Evolutionary conservation across 2,329 filamentous ascomycete species (phyloP).

Genomic region (Talaromyces sp.): DNA sequence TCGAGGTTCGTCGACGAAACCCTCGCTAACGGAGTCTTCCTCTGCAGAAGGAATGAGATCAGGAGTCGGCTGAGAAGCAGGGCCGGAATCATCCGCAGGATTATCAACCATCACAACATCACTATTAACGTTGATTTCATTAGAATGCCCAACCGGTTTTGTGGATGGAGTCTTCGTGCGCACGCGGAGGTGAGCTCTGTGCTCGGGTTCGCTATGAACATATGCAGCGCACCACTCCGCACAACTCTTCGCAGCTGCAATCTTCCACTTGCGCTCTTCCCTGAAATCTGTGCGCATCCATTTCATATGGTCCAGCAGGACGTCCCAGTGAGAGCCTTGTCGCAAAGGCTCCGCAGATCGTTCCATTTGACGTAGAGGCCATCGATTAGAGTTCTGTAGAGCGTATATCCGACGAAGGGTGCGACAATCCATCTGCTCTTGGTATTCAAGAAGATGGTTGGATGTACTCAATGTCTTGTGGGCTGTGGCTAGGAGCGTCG

Average conservation of each 20-base stretch:
- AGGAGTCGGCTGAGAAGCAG: constrained; percentile 53
- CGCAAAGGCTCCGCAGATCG: constrained; percentile 75
- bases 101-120: constrained; percentile 28
- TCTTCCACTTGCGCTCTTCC: constrained; percentile 93
- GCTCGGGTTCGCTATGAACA: constrained; percentile 59
- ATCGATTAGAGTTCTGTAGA: constrained; percentile 83
- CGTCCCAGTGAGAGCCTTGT: constrained; percentile 75
- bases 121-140: constrained; percentile 21
- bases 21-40: constrained; percentile 51
- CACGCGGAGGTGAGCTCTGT: constrained; percentile 65
- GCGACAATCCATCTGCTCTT: constrained; percentile 81
- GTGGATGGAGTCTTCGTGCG: constrained; percentile 36
- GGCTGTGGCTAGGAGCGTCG: constrained; percentile 71
- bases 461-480: constrained; percentile 86
- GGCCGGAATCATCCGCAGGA: constrained; percentile 27
- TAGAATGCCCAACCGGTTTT: constrained; percentile 22
- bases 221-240: constrained; percentile 82
- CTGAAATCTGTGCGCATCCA: constrained; percentile 98
- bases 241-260: constrained; percentile 69
- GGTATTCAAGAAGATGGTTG: constrained; percentile 75
- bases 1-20: constrained; percentile 42
- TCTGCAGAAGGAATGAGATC: constrained; percentile 63
- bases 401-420: constrained; percentile 83
- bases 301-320: constrained; percentile 83
- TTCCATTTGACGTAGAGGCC: constrained; percentile 86